Evolutionary conservation across 495 filamentous ascomycete species (phyloP).

Genomic region (Paragyromitra xinjiangensis): DNA sequence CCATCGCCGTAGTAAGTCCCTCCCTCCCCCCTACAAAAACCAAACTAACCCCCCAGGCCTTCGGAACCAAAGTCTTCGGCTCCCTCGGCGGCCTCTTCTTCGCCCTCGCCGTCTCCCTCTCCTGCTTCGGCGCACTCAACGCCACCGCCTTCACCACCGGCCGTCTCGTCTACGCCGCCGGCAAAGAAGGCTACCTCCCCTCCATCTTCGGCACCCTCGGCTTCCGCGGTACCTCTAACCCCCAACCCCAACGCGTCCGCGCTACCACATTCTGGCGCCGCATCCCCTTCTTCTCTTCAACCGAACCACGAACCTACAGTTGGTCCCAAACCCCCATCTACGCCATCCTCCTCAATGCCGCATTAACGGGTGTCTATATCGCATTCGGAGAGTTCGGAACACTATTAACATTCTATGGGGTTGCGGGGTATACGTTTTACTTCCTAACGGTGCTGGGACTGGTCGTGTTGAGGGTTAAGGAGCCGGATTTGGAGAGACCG

Average conservation of each 20-base stretch:
- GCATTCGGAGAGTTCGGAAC: slow-evolving; percentile 88
- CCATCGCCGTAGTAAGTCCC: slow-evolving; percentile 78
- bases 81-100: slow-evolving; percentile 80
- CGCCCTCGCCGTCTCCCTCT: slow-evolving; percentile 86
- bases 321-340: slow-evolving; percentile 77
- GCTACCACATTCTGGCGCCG: slow-evolving; percentile 21
- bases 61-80: slow-evolving; percentile 90
- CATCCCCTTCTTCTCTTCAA: slow-evolving; percentile 50
- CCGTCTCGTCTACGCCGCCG: slow-evolving; percentile 90
- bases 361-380: slow-evolving; percentile 77
- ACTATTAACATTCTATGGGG: slow-evolving; percentile 94
- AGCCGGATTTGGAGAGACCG: slow-evolving; percentile 85
- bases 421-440: slow-evolving; percentile 96
- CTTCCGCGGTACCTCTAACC: slow-evolving; percentile 63
- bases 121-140: slow-evolving; percentile 92
- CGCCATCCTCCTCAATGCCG: slow-evolving; percentile 81
- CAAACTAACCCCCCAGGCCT: slow-evolving; percentile 59
- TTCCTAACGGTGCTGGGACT: slow-evolving; percentile 93
- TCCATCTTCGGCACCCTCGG: slow-evolving; percentile 84
- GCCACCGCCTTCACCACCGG: slow-evolving; percentile 93
- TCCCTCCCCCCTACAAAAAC: not conserved
- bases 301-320: slow-evolving; percentile 15
- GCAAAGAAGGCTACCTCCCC: slow-evolving; percentile 94
- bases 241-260: slow-evolving; percentile 43
- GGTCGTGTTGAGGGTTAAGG: slow-evolving; percentile 86